Base-by-base conservation (phyloP, 495 filamentous ascomycete genomes). In the Penicillium antarcticum region DNA sequence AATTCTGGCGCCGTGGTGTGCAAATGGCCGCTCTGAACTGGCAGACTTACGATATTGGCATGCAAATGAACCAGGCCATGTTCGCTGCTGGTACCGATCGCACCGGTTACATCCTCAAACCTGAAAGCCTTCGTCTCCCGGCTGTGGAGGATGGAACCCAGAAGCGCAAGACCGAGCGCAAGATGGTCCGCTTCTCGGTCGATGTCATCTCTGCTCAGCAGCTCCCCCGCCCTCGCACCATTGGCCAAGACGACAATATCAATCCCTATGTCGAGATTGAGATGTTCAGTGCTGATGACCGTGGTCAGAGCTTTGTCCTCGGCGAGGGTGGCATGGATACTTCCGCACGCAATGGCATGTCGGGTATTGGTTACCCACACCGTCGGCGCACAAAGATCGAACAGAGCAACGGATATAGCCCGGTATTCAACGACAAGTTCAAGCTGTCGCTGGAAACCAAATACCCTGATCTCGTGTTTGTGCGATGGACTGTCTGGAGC, bases 61-160 rank as follows among this genome's bases (percentile, higher is more conserved):
- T 95, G 84, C 91, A 97, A 65, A 75, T 97, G 64, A 97, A 97
- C 58, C 88, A 92, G 46, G 94, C 94, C 53, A 98, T 98, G 94
- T 98, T 97, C 68, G 87, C 89, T n/a, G 87, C 89, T 43, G 91
- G 91, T 24, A 83, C 82, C 17, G 94, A 96, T 69, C 82, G 84
- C 43, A 86, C 87, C 8, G 94, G 94, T 17, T 98, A 96, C 57
- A 89, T 97, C 18, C 80, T 97, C 34, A 98, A 98, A 68, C 94
- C 94, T 5, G 79, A 86, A 41, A 87, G 91, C 57, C 81, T 94
- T 38, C 87, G 92, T 32, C 72, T 78, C 42, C 80, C 80, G 44
- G 72, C 72, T 50, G 66, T 74, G 18, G 66, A 77, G 6, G 77
- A 79, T 37, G 61, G 59, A 11, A 60, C 58, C 18, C 56, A 59